Evolutionary conservation across 345 rosid genomes (phyloP), one percentile per base, ranked within the genome.

Genomic region (Melastoma malabathricum): DNA sequence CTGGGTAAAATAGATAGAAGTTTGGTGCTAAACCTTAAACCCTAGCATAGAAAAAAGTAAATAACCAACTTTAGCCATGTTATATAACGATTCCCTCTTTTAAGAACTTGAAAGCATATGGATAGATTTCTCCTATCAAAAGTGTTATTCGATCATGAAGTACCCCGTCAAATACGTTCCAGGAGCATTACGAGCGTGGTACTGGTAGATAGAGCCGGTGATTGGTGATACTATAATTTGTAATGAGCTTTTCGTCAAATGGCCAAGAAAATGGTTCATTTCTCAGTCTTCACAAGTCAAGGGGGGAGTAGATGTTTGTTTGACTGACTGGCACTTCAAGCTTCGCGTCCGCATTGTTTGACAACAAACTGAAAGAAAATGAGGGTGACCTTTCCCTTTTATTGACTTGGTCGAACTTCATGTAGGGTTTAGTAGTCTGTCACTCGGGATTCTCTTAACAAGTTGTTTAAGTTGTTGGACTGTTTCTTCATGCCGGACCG

Each of bases 41-140:
- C n/a, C n/a, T n/a, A n/a, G n/a, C n/a, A 18, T 48, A 25, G 4
- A 18, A 5, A 25, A 48, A 48, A 1, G 25, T 25, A 48, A 48
- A 17, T 48, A 25, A 25, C 27, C 18, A 5, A 48, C 25, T 34
- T 34, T 8, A 34, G 12, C 9, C 41, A 34, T 34, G n/a, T n/a
- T n/a, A n/a, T n/a, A n/a, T n/a, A n/a, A n/a, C n/a, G n/a, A n/a
- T n/a, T n/a, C n/a, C n/a, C n/a, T n/a, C n/a, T 86, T n/a, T 84
- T 90, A 54, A 84, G 98, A 71, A 80, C 82, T n/a, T 2, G 92
- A 90, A 64, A 96, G 96, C 65, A 82, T 67, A 51, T 90, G 94
- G 89, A 90, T 90, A 59, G 96, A 90, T 69, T 86, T 90, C 72
- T 90, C 98, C 0, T 90, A 90, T 72, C 92, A 79, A 65, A 90